Conservation (phyloP, 148 eudicot genomes). For the Pharnaceum exiguum region DNA sequence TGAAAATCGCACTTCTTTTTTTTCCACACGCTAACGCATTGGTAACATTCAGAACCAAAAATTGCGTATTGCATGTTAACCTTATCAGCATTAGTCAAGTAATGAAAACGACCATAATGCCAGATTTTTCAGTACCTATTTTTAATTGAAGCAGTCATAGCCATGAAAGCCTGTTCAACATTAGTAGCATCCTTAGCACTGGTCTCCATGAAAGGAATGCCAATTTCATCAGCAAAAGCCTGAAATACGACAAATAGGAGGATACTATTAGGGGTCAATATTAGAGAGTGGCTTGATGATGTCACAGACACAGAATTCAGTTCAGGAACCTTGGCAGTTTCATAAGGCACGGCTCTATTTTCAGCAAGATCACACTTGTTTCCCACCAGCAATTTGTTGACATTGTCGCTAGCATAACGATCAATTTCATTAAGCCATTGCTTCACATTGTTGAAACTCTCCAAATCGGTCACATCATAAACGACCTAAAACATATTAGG, state of each 20-base stretch:
- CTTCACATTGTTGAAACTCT: conserved; percentile 72
- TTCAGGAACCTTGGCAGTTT: conserved; percentile 50
- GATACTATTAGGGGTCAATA: conserved; percentile 5
- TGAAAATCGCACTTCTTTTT: too few relatives aligned
- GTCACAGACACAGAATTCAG: background rate
- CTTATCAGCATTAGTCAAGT: too few relatives aligned
- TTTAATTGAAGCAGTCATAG: conserved; percentile 71
- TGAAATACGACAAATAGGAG: conserved; percentile 11
- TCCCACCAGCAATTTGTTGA: conserved; percentile 75
- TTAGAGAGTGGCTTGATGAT: background rate
- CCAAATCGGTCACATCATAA: conserved; percentile 75
- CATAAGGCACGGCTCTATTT: conserved; percentile 59
- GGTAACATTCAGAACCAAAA: too few relatives aligned
- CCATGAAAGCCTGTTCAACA: conserved; percentile 82
- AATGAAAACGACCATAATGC: too few relatives aligned
- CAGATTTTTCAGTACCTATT: conserved; percentile 31
- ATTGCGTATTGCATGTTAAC: too few relatives aligned
- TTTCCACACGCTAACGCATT: too few relatives aligned
- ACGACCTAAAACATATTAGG: conserved; percentile 44
- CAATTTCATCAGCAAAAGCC: conserved; percentile 80
- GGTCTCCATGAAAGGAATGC: conserved; percentile 78
- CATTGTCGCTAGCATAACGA: conserved; percentile 71
- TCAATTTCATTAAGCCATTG: conserved; percentile 74
- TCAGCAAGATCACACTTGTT: conserved; percentile 68
- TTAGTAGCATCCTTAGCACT: conserved; percentile 75